Conservation (phyloP, 1,139 yeast genomes). For the Wickerhamomyces sp. region DNA sequence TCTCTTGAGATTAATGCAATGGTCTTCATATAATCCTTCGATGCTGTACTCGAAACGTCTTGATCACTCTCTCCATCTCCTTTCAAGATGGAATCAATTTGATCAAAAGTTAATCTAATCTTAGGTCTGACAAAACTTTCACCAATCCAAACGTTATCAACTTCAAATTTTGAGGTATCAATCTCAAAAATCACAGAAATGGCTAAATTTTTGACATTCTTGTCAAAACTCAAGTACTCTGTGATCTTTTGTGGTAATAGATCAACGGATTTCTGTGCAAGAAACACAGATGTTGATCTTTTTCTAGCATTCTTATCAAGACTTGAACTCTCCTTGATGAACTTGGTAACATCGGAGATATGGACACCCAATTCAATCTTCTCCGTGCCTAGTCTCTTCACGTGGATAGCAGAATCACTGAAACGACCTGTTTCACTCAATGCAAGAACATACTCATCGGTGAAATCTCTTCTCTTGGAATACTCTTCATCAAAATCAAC, state of each 20-base stretch:
- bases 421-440: conserved; percentile 52
- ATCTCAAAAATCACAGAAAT: conserved; percentile 80
- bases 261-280: conserved; percentile 73
- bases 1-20: conserved; percentile 62
- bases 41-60: conserved; percentile 45
- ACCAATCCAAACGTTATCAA: conserved; percentile 73
- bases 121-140: conserved; percentile 68
- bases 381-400: conserved; percentile 51
- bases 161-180: conserved; percentile 67
- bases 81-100: conserved; percentile 45
- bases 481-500: conserved; percentile 30
- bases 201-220: conserved; percentile 58
- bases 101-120: conserved; percentile 40
- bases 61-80: conserved; percentile 9
- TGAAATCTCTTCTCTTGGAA: conserved; percentile 49
- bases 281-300: conserved; percentile 82
- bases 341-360: conserved; percentile 72
- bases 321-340: conserved; percentile 62
- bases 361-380: conserved; percentile 70
- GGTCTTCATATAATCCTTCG: conserved; percentile 62
- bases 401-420: conserved; percentile 78
- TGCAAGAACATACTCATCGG: conserved; percentile 61
- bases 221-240: conserved; percentile 56
- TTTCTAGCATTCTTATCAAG: conserved; percentile 88
- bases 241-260: conserved; percentile 67